Percentiles rank a stretch among this genome's conserved stretches.
Evolutionary conservation across 129 eudicot species (phyloP).

Genomic region (Saussurea involucrata): DNA sequence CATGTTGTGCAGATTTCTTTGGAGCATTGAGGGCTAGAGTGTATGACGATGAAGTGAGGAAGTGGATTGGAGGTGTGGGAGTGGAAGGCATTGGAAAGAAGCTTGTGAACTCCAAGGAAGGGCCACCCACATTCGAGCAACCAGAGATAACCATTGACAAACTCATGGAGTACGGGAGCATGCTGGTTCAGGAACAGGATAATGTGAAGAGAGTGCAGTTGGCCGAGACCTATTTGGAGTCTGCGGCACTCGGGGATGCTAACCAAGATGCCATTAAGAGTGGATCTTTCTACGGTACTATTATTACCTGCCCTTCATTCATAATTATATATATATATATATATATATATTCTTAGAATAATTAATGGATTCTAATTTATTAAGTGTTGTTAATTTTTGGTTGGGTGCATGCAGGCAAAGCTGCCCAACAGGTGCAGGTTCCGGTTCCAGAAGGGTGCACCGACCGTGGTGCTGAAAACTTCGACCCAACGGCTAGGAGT

Average conservation of each 20-base stretch:
- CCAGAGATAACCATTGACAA: constrained; percentile 80
- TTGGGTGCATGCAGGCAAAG: constrained; percentile 48
- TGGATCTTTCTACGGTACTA: constrained; percentile 73
- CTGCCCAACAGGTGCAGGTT: constrained; percentile 76
- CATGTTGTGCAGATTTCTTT: constrained; percentile 64
- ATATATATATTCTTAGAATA: not conserved
- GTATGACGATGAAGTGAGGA: constrained; percentile 89
- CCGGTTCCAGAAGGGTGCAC: constrained; percentile 84
- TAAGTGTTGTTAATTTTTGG: not conserved
- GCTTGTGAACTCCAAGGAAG: constrained; percentile 93
- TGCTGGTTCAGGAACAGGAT: constrained; percentile 92
- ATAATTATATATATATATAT: no score
- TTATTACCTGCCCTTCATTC: constrained; percentile 18
- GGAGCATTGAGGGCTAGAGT: constrained; percentile 99
- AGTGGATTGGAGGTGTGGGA: constrained; percentile 63
- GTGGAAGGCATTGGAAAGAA: constrained; percentile 60
- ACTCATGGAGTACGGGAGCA: constrained; percentile 75
- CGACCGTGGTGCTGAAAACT: constrained; percentile 68
- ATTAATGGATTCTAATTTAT: not conserved
- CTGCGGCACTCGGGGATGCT: constrained; percentile 95
- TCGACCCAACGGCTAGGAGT: constrained; percentile 85
- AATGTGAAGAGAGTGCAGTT: constrained; percentile 98
- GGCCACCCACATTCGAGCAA: constrained; percentile 78
- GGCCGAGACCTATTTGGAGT: constrained; percentile 74
- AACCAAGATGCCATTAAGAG: constrained; percentile 63